These are phyloP conservation scores for Sporothrix variecibatus DNA, from an alignment of 2,329 filamentous ascomycete species.

Conservation along the genomic window DNA sequence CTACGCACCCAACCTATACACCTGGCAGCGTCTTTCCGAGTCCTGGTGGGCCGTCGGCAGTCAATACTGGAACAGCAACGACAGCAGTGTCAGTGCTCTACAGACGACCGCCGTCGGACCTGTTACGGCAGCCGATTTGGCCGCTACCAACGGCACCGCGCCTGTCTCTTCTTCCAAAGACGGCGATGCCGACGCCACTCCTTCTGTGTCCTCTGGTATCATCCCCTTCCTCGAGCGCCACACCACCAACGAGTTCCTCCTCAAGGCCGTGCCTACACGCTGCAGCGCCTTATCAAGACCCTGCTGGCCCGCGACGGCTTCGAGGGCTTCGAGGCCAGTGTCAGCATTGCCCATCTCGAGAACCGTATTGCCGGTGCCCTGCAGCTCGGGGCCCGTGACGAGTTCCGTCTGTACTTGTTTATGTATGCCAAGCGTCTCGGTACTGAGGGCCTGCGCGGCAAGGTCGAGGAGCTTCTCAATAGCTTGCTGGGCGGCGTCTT, in stretches of 20 bases:
- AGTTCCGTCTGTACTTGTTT: slow-evolving; percentile 91
- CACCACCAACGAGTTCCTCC: slow-evolving; percentile 87
- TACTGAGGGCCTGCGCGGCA: slow-evolving; percentile 80
- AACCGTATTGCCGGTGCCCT: slow-evolving; percentile 89
- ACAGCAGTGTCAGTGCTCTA: slow-evolving; percentile 81
- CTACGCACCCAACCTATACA: slow-evolving; percentile 81
- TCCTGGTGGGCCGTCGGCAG: slow-evolving; percentile 97
- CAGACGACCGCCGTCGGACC: slow-evolving; percentile 69
- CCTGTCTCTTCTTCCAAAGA: background rate
- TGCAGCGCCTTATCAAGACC: slow-evolving; percentile 89
- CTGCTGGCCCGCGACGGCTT: slow-evolving; percentile 87
- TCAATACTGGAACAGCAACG: slow-evolving; percentile 98
- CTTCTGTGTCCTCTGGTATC: slow-evolving; percentile 83
- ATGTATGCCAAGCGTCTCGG: slow-evolving; percentile 98
- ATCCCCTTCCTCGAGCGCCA: slow-evolving; percentile 92
- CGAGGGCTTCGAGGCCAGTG: slow-evolving; percentile 85
- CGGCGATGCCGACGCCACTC: slow-evolving; percentile 62
- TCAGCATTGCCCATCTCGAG: slow-evolving; percentile 92
- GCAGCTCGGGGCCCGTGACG: slow-evolving; percentile 81
- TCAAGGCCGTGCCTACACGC: slow-evolving; percentile 86
- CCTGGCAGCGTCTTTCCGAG: slow-evolving; percentile 95
- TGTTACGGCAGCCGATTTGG: slow-evolving; percentile 46
- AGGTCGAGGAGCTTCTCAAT: slow-evolving; percentile 90
- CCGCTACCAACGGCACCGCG: slow-evolving; percentile 37
- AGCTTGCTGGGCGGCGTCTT: slow-evolving; percentile 73